These are phyloP conservation scores for Boletus holoroseus DNA, from an alignment of 1,284 basidiomycete genomes.

Conservation along the genomic window DNA sequence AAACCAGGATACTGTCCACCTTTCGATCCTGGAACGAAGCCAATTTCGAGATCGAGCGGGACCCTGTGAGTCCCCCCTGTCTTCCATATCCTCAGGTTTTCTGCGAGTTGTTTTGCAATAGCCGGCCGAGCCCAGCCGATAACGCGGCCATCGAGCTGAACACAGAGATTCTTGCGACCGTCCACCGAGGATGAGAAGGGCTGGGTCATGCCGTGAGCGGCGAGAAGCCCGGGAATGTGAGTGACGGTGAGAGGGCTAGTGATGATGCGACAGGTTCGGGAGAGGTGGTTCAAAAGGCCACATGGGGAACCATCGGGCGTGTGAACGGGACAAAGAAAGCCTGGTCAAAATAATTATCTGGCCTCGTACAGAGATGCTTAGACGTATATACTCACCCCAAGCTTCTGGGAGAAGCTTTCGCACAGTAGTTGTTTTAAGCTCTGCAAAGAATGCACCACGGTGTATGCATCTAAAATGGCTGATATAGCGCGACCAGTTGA, in stretches of 20 bases:
- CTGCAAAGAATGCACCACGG: constrained; percentile 98
- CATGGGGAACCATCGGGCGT: constrained; percentile 98
- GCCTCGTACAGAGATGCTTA: not conserved
- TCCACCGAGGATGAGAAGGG: constrained; percentile 75
- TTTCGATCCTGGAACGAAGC: constrained; percentile 83
- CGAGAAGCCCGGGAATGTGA: constrained; percentile 79
- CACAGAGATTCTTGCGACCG: constrained; percentile 75
- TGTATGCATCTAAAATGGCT: constrained; percentile 98
- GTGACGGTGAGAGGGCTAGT: constrained; percentile 73
- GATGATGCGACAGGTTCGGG: constrained; percentile 89
- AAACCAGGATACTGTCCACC: constrained; percentile 97
- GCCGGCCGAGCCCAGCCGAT: constrained; percentile 90
- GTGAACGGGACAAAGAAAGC: constrained; percentile 98
- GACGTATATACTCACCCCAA: constrained; percentile 65
- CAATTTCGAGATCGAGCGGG: constrained; percentile 94
- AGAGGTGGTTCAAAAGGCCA: constrained; percentile 96
- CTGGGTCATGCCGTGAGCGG: constrained; percentile 93
- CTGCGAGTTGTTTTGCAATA: constrained; percentile 78
- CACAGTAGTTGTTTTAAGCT: constrained; percentile 97
- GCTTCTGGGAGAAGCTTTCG: constrained; percentile 97
- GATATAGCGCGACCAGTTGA: constrained; percentile 98
- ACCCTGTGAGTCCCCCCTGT: constrained; percentile 82
- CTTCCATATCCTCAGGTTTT: constrained; percentile 89
- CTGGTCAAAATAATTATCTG: constrained; percentile 36
- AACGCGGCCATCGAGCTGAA: constrained; percentile 92